These are phyloP conservation scores for Neurospora sp. DNA, from an alignment of 495 filamentous ascomycete genomes.

Conservation along the genomic window DNA sequence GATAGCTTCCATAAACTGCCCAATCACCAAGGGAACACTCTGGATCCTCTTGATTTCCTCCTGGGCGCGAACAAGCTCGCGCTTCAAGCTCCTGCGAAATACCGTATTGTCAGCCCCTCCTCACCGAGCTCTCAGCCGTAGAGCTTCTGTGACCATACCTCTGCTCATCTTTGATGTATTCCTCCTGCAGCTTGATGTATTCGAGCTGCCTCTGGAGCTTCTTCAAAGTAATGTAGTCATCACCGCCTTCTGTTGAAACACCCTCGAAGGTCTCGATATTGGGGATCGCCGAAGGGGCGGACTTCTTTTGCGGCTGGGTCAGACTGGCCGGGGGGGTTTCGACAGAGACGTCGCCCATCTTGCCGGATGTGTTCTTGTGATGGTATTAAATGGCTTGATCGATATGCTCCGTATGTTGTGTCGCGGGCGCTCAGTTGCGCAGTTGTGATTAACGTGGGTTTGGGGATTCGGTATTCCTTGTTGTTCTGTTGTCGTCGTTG, in stretches of 20 bases:
- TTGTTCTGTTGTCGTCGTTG: conserved; percentile 5
- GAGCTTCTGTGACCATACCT: conserved; percentile 41
- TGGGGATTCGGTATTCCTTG: conserved; percentile 11
- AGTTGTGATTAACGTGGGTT: conserved; percentile 1
- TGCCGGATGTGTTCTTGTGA: conserved; percentile 13
- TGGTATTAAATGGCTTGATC: not conserved
- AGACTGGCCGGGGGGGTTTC: conserved; percentile 69
- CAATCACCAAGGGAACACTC: conserved; percentile 94
- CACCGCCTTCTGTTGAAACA: conserved; percentile 65
- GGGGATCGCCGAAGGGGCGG: conserved; percentile 69
- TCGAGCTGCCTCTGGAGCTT: conserved; percentile 92
- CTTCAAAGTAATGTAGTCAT: conserved; percentile 93
- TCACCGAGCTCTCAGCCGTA: not conserved
- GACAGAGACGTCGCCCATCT: conserved; percentile 75
- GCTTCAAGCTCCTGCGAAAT: conserved; percentile 71
- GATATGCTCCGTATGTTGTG: not conserved
- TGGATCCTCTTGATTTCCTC: conserved; percentile 99
- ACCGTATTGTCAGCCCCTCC: not conserved
- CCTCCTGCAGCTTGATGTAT: conserved; percentile 97
- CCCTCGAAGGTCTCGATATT: conserved; percentile 86
- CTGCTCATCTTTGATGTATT: conserved; percentile 99
- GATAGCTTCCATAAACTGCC: conserved; percentile 99
- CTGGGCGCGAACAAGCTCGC: conserved; percentile 92
- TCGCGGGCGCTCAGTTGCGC: not conserved
- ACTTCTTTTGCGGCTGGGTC: conserved; percentile 66